These are phyloP conservation scores for Botrytis medusae DNA, from an alignment of 2,329 filamentous ascomycete genomes.

Conservation along the genomic window DNA sequence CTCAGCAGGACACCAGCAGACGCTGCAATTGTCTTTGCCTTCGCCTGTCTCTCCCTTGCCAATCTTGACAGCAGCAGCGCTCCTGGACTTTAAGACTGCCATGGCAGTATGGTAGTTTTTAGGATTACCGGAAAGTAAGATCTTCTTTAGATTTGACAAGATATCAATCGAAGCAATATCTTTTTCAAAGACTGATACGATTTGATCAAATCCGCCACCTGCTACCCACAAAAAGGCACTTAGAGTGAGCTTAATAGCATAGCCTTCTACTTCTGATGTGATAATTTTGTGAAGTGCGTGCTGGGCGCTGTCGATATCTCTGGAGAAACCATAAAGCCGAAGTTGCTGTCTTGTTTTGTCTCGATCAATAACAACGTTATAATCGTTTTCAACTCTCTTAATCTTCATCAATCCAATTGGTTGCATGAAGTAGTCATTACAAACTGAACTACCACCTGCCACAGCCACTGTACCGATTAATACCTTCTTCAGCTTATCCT, in stretches of 20 bases:
- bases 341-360: constrained; percentile 2
- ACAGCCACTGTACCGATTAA: constrained; percentile 40
- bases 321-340: not conserved
- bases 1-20: constrained; percentile 9
- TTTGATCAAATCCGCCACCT: constrained; percentile 1
- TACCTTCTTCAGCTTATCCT: constrained; percentile 39
- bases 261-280: constrained; percentile 23
- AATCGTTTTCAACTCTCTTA: not conserved
- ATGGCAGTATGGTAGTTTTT: constrained; percentile 13
- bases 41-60: not conserved
- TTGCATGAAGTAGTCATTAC: constrained; percentile 33
- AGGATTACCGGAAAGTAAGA: not conserved
- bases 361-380: constrained; percentile 1
- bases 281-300: constrained; percentile 39
- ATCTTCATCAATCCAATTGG: constrained; percentile 30
- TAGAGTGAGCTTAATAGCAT: constrained; percentile 38
- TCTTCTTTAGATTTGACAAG: not conserved
- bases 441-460: constrained; percentile 35
- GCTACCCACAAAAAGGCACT: not conserved
- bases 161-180: constrained; percentile 31
- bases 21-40: not conserved
- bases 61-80: constrained; percentile 5
- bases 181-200: constrained; percentile 1
- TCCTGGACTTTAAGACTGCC: not conserved
- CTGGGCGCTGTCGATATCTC: not conserved